phyloP scores from a whole-genome alignment of 75 land plant species.

The Isoetes taiwanensis region DNA sequence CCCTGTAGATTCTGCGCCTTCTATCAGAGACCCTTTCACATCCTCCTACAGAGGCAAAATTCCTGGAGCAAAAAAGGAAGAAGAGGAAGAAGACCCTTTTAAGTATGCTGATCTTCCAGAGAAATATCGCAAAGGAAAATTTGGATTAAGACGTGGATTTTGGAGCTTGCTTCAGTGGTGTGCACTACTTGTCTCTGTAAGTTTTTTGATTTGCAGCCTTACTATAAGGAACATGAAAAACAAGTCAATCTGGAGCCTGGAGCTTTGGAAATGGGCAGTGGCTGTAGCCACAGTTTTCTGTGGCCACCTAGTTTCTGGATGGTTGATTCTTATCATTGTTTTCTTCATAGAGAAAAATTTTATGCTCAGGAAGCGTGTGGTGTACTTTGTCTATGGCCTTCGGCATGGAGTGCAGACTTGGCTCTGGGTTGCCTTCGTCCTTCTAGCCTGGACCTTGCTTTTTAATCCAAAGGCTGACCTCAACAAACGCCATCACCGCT shows the following conservation, averaged over 20 bases:
- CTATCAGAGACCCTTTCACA: no score
- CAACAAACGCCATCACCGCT: not conserved
- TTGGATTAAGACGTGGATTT: no score
- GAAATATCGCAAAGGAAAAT: slow-evolving; percentile 17
- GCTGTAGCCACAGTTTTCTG: slow-evolving; percentile 49
- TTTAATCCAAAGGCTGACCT: slow-evolving; percentile 8
- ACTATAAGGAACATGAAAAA: slow-evolving; percentile 13
- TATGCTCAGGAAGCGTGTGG: slow-evolving; percentile 48
- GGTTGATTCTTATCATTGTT: slow-evolving; percentile 19
- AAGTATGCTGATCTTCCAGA: slow-evolving; percentile 57
- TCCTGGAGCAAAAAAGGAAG: no score
- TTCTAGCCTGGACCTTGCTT: slow-evolving; percentile 20
- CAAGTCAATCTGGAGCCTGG: slow-evolving; percentile 34
- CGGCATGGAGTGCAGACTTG: slow-evolving; percentile 30
- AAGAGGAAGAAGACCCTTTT: slow-evolving; percentile 78
- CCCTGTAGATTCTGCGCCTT: no score
- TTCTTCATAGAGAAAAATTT: slow-evolving; percentile 54
- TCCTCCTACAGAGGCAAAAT: no score
- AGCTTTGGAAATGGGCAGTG: slow-evolving; percentile 73
- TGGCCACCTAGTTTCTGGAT: slow-evolving; percentile 58
- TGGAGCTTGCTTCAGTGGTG: slow-evolving; percentile 38
- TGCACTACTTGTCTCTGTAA: slow-evolving; percentile 35
- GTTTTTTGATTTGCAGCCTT: slow-evolving; percentile 35
- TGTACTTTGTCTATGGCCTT: slow-evolving; percentile 63
- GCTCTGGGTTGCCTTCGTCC: slow-evolving; percentile 32